A percentile compares a stretch with the other conserved stretches of the same genome.
Conservation (phyloP, 2,329 filamentous ascomycete genomes). For the Hypoxylon sp. region DNA sequence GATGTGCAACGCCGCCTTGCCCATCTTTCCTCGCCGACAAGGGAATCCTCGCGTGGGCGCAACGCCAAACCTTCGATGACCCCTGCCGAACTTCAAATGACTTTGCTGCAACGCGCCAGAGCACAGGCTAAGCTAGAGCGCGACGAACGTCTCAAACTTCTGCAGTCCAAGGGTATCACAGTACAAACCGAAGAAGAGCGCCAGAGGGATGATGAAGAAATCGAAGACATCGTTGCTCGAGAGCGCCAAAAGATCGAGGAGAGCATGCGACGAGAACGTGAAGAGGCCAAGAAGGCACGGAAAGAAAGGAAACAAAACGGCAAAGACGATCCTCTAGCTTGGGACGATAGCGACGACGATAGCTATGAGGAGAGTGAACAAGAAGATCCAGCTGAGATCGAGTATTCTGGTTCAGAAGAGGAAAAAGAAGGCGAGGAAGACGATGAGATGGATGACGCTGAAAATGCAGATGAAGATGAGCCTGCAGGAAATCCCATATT, state of each 20-base stretch:
- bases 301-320: slow-evolving; percentile 59
- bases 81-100: slow-evolving; percentile 74
- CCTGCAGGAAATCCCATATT: slow-evolving; percentile 48
- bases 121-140: slow-evolving; percentile 84
- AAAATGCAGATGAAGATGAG: slow-evolving; percentile 51
- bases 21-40: slow-evolving; percentile 74
- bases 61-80: slow-evolving; percentile 71
- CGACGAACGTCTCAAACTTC: slow-evolving; percentile 79
- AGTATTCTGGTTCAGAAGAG: slow-evolving; percentile 55
- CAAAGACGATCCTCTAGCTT: slow-evolving; percentile 64
- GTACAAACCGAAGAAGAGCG: slow-evolving; percentile 90
- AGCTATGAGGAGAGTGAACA: slow-evolving; percentile 57
- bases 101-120: slow-evolving; percentile 78
- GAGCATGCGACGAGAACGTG: slow-evolving; percentile 82
- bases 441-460: slow-evolving; percentile 52
- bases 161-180: slow-evolving; percentile 83
- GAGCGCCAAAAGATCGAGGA: slow-evolving; percentile 84
- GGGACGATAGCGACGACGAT: slow-evolving; percentile 68
- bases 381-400: slow-evolving; percentile 58
- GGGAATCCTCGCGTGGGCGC: slow-evolving; percentile 59
- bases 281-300: slow-evolving; percentile 75
- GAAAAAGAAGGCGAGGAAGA: slow-evolving; percentile 56
- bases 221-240: slow-evolving; percentile 89
- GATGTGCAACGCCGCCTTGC: slow-evolving; percentile 80
- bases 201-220: slow-evolving; percentile 81